phyloP scores from a whole-genome alignment of 1,139 yeast species.

The Geotrichum cucujoidarum region DNA sequence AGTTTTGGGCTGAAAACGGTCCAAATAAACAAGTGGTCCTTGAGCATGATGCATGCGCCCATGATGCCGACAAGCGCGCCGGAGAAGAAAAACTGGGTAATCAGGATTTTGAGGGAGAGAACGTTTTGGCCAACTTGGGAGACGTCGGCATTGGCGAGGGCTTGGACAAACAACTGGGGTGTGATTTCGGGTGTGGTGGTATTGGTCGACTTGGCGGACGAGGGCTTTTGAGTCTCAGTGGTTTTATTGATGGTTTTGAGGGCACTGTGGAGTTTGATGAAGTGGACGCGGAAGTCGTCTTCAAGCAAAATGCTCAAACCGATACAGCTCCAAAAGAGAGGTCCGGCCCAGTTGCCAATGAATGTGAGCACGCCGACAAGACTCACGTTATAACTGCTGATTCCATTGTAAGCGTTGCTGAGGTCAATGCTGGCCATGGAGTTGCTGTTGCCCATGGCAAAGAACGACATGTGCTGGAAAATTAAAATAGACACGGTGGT shows the following conservation, averaged over 20 bases:
- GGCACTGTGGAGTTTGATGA: conserved; percentile 9
- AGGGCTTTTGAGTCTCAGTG: not conserved
- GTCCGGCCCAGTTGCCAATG: conserved; percentile 76
- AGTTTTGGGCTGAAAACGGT: conserved; percentile 94
- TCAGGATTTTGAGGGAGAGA: conserved; percentile 34
- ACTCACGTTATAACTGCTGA: conserved; percentile 60
- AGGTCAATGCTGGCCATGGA: conserved; percentile 87
- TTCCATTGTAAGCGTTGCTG: conserved; percentile 88
- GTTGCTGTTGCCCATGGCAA: conserved; percentile 86
- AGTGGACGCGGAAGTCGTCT: conserved; percentile 23
- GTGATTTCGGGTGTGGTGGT: not conserved
- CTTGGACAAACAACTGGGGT: not conserved
- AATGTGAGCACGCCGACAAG: conserved; percentile 76
- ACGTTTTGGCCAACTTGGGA: conserved; percentile 14
- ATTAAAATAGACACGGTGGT: conserved; percentile 33
- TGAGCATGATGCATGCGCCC: conserved; percentile 63
- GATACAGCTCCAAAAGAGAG: conserved; percentile 75
- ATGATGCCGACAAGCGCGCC: conserved; percentile 53
- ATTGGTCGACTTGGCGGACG: not conserved
- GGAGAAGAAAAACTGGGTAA: conserved; percentile 51
- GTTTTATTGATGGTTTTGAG: not conserved
- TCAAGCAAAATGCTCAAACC: conserved; percentile 46
- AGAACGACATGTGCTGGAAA: conserved; percentile 72
- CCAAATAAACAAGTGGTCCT: conserved; percentile 92
- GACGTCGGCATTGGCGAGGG: not conserved